phyloP scores from a whole-genome alignment of 345 rosid species.

The Litchi chinensis region DNA sequence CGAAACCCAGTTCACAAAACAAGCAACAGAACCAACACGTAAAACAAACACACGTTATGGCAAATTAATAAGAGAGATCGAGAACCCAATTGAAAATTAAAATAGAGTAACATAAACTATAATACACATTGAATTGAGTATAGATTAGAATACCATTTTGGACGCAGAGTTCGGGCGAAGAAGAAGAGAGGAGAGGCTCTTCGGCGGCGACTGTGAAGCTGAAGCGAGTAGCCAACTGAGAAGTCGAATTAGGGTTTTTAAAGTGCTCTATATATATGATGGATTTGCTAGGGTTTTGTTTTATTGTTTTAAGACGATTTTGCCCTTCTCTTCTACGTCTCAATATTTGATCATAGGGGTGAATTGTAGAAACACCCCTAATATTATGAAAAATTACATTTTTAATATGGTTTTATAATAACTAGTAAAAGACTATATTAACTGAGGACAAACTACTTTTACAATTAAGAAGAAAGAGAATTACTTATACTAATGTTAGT shows the following conservation, averaged over 20 bases:
- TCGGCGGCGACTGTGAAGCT: constrained; percentile 7
- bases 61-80: not conserved
- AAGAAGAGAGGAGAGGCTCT: constrained; percentile 16
- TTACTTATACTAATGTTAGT: too few relatives aligned
- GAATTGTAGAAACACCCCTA: too few relatives aligned
- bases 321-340: not conserved
- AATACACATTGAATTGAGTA: not conserved
- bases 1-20: not conserved
- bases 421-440: too few relatives aligned
- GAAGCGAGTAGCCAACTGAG: constrained; percentile 6
- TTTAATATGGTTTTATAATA: too few relatives aligned
- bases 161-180: constrained; percentile 15
- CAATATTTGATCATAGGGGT: too few relatives aligned
- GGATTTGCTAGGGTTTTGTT: constrained; percentile 6
- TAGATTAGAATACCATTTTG: constrained; percentile 24
- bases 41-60: not conserved
- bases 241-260: constrained; percentile 1
- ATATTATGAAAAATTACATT: too few relatives aligned
- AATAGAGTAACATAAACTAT: not conserved
- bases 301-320: not conserved
- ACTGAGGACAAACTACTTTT: too few relatives aligned
- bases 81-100: not conserved
- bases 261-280: not conserved
- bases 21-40: not conserved
- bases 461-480: too few relatives aligned